phyloP scores from a whole-genome alignment of 164 flowering plant genomes.

The Aristolochia fimbriata region DNA sequence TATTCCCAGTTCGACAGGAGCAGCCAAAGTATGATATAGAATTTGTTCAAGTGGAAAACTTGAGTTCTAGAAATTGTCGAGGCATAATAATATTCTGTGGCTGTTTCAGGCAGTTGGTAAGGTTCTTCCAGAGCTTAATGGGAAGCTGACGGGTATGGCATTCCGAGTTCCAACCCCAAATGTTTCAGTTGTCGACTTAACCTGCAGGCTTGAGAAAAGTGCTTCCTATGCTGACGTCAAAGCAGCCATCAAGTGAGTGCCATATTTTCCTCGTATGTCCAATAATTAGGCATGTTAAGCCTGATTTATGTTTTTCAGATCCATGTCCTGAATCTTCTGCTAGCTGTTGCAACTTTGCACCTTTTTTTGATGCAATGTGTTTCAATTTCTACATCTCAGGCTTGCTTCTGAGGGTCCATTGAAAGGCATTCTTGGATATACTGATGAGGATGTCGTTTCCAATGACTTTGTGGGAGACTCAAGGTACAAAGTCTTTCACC shows the following conservation, averaged over 20 bases:
- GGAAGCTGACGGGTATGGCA: constrained; percentile 99
- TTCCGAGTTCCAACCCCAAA: constrained; percentile 97
- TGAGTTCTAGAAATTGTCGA: background rate
- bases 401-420: constrained; percentile 80
- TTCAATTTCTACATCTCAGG: constrained; percentile 23
- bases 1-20: constrained; percentile 98
- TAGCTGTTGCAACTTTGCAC: background rate
- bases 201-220: constrained; percentile 83
- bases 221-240: constrained; percentile 92
- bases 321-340: background rate
- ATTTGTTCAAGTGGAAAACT: background rate
- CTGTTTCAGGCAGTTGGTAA: constrained; percentile 83
- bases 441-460: constrained; percentile 97
- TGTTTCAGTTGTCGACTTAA: constrained; percentile 95
- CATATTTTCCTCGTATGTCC: background rate
- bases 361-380: no score
- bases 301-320: background rate
- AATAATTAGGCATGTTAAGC: background rate
- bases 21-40: constrained; percentile 70
- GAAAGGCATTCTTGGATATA: constrained; percentile 91
- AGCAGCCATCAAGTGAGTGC: constrained; percentile 76
- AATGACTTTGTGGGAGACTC: constrained; percentile 92
- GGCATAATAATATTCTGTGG: constrained; percentile 3
- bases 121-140: constrained; percentile 93
- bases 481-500: constrained; percentile 32